These are phyloP conservation scores for Salix exigua DNA, from an alignment of 345 rosid genomes.

Conservation along the genomic window DNA sequence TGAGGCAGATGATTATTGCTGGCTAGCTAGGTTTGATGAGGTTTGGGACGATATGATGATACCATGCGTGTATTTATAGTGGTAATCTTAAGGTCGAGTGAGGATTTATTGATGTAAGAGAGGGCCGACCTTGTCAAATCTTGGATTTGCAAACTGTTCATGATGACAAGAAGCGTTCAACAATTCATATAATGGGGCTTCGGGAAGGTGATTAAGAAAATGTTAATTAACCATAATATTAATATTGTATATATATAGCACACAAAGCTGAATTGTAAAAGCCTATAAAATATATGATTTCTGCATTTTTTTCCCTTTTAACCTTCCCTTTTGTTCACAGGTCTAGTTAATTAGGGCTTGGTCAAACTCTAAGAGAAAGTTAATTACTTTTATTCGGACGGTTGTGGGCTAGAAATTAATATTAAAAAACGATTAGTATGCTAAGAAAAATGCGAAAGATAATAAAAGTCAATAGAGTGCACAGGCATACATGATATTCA, in stretches of 20 bases:
- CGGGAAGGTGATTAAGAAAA: not conserved
- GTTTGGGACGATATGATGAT: too few relatives aligned
- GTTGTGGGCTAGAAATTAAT: too few relatives aligned
- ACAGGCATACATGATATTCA: too few relatives aligned
- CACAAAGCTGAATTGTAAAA: not conserved
- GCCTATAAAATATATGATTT: not conserved
- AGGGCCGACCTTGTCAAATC: not conserved
- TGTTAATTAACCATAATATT: not conserved
- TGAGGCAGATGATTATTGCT: too few relatives aligned
- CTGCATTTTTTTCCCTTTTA: not conserved
- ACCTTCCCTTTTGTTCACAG: constrained; percentile 31
- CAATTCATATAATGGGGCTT: not conserved
- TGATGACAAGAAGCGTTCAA: not conserved
- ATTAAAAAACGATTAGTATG: too few relatives aligned
- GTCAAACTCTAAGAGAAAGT: too few relatives aligned
- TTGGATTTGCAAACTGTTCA: not conserved
- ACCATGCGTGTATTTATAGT: not conserved
- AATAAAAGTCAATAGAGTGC: too few relatives aligned
- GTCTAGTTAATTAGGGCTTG: constrained; percentile 18
- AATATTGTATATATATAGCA: not conserved
- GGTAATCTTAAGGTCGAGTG: too few relatives aligned
- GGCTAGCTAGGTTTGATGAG: too few relatives aligned
- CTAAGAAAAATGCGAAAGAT: too few relatives aligned
- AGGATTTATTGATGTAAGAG: not conserved
- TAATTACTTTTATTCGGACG: too few relatives aligned